Evolutionary conservation across 2,329 filamentous ascomycete genomes (phyloP).

Genomic region (Cladosporium sp.): DNA sequence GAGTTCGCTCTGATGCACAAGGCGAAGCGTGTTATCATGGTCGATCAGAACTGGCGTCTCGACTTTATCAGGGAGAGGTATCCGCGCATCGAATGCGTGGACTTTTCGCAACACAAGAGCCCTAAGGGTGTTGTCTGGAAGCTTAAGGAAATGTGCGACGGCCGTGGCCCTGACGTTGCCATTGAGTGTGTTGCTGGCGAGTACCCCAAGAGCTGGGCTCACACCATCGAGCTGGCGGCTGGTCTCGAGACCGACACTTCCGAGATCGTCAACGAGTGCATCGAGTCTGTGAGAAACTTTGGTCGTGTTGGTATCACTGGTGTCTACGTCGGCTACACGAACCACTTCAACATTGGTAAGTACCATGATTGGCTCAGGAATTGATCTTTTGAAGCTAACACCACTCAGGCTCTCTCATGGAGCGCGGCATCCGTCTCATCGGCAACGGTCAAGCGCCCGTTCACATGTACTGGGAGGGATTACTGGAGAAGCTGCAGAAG

Average conservation of each 20-base stretch:
- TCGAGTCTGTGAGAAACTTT: conserved; percentile 64
- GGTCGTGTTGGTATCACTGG: conserved; percentile 74
- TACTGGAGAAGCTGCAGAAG: conserved; percentile 62
- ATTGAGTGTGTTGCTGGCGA: conserved; percentile 64
- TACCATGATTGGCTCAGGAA: neutral
- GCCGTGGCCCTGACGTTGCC: conserved; percentile 64
- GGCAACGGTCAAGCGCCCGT: conserved; percentile 66
- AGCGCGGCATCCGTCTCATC: conserved; percentile 75
- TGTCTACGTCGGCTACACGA: conserved; percentile 61
- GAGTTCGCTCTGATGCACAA: conserved; percentile 63
- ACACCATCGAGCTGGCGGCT: conserved; percentile 52
- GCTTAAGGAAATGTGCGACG: conserved; percentile 66
- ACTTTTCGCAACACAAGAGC: conserved; percentile 59
- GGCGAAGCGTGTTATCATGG: conserved; percentile 68
- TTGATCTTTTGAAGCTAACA: neutral
- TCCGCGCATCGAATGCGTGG: conserved; percentile 60
- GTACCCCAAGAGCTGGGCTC: conserved; percentile 56
- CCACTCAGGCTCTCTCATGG: conserved; percentile 63
- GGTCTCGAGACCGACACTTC: conserved; percentile 80
- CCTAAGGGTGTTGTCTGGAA: conserved; percentile 59
- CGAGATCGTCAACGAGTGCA: conserved; percentile 75
- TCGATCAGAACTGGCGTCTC: conserved; percentile 68
- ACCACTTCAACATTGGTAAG: conserved; percentile 71
- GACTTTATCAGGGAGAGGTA: conserved; percentile 61
- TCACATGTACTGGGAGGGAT: conserved; percentile 74